Conservation (phyloP, 805 yeast species). For the Blastobotrys terrestris region DNA sequence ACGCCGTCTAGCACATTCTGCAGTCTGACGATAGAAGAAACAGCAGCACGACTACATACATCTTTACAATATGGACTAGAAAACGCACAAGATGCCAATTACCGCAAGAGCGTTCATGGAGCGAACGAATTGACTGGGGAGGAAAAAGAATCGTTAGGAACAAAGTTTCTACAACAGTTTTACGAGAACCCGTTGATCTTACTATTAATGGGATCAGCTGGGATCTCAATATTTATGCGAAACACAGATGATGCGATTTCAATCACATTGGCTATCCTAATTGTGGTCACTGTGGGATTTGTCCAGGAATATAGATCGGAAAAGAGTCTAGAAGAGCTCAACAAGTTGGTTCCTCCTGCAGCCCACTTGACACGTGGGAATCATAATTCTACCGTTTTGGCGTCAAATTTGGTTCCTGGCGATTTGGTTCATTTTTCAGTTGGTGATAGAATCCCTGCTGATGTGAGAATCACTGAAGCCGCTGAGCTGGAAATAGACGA, state of each 20-base stretch:
- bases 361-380: constrained; percentile 87
- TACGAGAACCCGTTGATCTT: constrained; percentile 88
- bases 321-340: constrained; percentile 86
- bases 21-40: constrained; percentile 57
- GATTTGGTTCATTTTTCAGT: constrained; percentile 83
- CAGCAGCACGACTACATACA: constrained; percentile 56
- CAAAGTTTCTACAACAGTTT: constrained; percentile 73
- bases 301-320: constrained; percentile 96
- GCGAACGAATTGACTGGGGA: constrained; percentile 69
- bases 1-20: constrained; percentile 64
- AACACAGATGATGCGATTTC: constrained; percentile 93
- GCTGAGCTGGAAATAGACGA: constrained; percentile 85
- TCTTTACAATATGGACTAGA: constrained; percentile 54
- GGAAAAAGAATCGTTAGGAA: constrained; percentile 65
- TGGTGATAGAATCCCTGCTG: constrained; percentile 98
- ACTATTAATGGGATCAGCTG: constrained; percentile 83
- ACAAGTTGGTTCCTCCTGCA: constrained; percentile 92
- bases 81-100: constrained; percentile 61
- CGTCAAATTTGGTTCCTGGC: constrained; percentile 89
- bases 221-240: constrained; percentile 85
- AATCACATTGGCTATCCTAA: constrained; percentile 83
- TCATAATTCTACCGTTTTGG: constrained; percentile 71
- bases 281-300: constrained; percentile 95
- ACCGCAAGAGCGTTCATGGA: constrained; percentile 73
- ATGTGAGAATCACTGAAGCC: constrained; percentile 71